Percentiles rank a stretch among this genome's conserved stretches.
Conservation (phyloP, 1,284 basidiomycete species). For the Dichomitus squalens region DNA sequence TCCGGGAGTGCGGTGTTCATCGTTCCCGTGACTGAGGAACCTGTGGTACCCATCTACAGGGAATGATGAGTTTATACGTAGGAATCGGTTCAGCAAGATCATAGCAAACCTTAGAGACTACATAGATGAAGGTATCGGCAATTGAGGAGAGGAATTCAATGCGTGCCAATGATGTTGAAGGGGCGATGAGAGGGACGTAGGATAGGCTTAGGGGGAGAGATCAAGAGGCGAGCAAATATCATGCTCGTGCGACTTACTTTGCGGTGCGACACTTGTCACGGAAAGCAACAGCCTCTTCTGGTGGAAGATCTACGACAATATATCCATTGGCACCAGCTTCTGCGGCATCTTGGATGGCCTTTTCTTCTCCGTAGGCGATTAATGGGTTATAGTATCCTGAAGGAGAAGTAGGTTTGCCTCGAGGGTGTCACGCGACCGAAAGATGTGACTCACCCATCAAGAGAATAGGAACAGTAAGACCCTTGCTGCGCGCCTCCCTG, state of each 20-base stretch:
- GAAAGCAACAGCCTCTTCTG: constrained; percentile 94
- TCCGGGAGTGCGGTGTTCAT: constrained; percentile 82
- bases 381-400: constrained; percentile 96
- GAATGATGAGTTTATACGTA: not conserved
- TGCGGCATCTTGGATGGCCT: constrained; percentile 86
- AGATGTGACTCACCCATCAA: constrained; percentile 79
- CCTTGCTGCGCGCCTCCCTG: constrained; percentile 77
- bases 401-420: not conserved
- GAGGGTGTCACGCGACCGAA: not conserved
- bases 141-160: constrained; percentile 92
- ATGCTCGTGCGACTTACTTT: constrained; percentile 48
- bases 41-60: constrained; percentile 99
- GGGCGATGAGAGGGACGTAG: constrained; percentile 96
- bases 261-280: constrained; percentile 83
- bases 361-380: constrained; percentile 93
- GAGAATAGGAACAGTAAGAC: constrained; percentile 85
- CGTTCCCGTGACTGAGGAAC: constrained; percentile 76
- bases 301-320: constrained; percentile 97
- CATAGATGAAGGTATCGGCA: constrained; percentile 97
- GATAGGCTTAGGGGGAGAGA: constrained; percentile 63
- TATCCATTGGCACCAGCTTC: constrained; percentile 96
- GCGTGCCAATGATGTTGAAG: constrained; percentile 86
- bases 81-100: not conserved
- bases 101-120: constrained; percentile 79
- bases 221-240: not conserved